phyloP scores from a whole-genome alignment of 1,284 basidiomycete genomes.

The Mycena sp. region DNA sequence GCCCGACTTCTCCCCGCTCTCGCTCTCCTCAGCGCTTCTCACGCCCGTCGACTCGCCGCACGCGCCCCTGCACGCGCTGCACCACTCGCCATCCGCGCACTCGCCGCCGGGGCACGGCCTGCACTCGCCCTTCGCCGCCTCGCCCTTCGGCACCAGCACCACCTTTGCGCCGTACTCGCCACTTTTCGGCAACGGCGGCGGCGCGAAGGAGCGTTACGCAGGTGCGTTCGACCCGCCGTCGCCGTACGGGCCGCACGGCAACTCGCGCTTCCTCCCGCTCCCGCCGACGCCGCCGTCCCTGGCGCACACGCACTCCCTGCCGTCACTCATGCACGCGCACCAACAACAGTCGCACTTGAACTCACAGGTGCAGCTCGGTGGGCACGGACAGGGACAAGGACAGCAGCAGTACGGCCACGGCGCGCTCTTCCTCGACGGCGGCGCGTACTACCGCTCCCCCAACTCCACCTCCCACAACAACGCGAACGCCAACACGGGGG shows the following conservation, averaged over 20 bases:
- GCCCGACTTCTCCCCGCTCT: conserved; percentile 36
- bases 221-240: conserved; percentile 31
- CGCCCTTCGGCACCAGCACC: not conserved
- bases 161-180: not conserved
- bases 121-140: not conserved
- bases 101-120: not conserved
- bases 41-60: conserved; percentile 38
- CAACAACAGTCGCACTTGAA: too few relatives aligned
- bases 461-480: not conserved
- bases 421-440: conserved; percentile 11
- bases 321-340: too few relatives aligned
- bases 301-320: too few relatives aligned
- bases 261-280: conserved; percentile 25
- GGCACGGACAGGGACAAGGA: not conserved
- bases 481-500: not conserved
- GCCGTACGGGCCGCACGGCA: too few relatives aligned
- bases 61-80: not conserved
- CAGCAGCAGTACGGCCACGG: not conserved
- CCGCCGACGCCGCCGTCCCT: conserved; percentile 24
- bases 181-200: not conserved
- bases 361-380: not conserved
- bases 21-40: conserved; percentile 36
- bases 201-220: conserved; percentile 24
- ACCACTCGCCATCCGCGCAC: not conserved
- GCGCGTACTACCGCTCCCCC: conserved; percentile 7